Evolutionary conservation across 352 stramenopile genomes (phyloP), one percentile per base, ranked within the genome.

Genomic region (Aphanomyces invadans): DNA sequence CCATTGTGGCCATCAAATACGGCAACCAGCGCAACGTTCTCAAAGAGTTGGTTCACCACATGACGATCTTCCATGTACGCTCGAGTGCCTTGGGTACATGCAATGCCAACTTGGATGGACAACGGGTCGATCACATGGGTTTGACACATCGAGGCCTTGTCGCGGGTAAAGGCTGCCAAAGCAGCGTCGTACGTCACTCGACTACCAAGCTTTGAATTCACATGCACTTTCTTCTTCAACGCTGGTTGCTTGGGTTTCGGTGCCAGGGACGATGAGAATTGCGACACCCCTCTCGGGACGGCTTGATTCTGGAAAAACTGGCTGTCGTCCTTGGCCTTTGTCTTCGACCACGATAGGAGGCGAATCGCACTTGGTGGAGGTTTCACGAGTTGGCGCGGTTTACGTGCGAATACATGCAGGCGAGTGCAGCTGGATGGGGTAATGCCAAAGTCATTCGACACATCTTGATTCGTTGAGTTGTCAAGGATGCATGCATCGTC

Each of bases 1-100:
- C 83, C 83, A 42, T 92, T 92, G 73, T 92, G 83, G 28, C 83
- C 83, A 54, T 92, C 83, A 46, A 83, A 92, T 19, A 92, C 71
- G 15, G 77, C 81, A 23, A 92, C 45, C 26, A 90, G 67, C 53
- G 76, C 87, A 12, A 69, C 72, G 19, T 76, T 70, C 42, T 76
- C 61, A 54, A 89, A 75, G 38, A 92, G 64, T n/a, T 74, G 77
- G 15, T 81, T 70, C 3, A 90, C 77, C 7, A 81, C 84, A 54
- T 80, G 87, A 1, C 80, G 78, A 62, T 92, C 83, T 73, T 92
- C 83, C 83, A 92, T 92, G 71, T 92, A 92, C 38, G 73, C 73
- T 17, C 83, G 76, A 7, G 81, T 79, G 17, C 83, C 83, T 68
- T 92, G 83, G 10, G 81, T 79, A 0, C 76, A 52, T 17, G 79